Base-by-base conservation (phyloP, 352 stramenopile genomes). In the Globisporangium polare region DNA sequence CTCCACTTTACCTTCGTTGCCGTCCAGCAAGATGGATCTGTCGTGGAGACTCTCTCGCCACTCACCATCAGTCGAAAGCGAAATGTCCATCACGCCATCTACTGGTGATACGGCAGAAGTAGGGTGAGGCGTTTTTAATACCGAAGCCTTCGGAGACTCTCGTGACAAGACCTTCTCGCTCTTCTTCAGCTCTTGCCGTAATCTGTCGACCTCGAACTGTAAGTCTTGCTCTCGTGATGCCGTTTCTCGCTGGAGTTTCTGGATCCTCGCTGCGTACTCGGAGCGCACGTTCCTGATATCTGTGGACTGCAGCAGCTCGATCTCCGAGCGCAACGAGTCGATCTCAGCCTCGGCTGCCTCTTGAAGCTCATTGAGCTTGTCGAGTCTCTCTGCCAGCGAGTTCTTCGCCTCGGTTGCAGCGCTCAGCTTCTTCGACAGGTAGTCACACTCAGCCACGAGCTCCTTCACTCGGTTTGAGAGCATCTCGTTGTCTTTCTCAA, bases 241-340 rank as follows among this genome's bases (percentile, higher is more conserved):
- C n/a, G 68, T 73, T 31, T 90, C 69, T n/a, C 79, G 73, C 60
- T 90, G 74, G 3, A 90, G 63, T 47, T 71, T 75, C 10, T 83
- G 56, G 33, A 93, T 77, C 47, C 68, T 76, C 8, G 62, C 42
- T 24, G 65, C 57, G 35, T 87, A 91, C 20, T 80, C 62, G 22
- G 46, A 46, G 15, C 74, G 74, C 51, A 91, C 70, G 29, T 69
- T 69, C 18, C 74, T 75, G 12, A 88, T 66, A 47, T 93, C 81
- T 4, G 80, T 78, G 6, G 78, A 79, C 65, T 91, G 81, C 45
- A 93, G 43, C 12, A 90, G 59, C 10, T 77, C 71, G n/a, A 90
- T 76, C 63, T 93, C 80, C 9, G 77, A 83, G 33, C 62, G 69
- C 33, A 93, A 67, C 1, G 81, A 63, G 35, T 93, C 81, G 13